Base-by-base conservation (phyloP, 2,329 filamentous ascomycete species). In the Diaporthe sp. region DNA sequence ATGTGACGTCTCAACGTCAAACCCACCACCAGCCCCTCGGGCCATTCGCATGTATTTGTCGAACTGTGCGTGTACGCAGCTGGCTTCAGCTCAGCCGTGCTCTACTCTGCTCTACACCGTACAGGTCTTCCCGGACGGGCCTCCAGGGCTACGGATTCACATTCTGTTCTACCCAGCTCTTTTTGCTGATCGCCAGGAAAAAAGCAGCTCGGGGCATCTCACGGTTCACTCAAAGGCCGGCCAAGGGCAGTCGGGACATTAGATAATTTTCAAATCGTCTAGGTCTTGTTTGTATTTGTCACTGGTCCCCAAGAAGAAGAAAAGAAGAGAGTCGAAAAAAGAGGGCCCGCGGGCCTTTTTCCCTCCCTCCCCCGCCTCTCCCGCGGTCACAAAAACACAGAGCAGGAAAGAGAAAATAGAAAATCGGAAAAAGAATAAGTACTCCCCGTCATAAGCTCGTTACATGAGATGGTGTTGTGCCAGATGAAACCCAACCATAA, bases 361-460 rank as follows among this genome's bases (percentile, higher is more conserved):
- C 58, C 46, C 34, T 58, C 61, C 39, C 44, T 39, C 57, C 65
- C 53, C 17, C 44, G n/a, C 37, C 25, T 53, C 39, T 69, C 59
- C 44, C 67, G 49, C 67, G 58, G 73, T 71, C 39, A 46, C 62
- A 71, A 53, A 53, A 62, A 65, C 46, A 65, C 37, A 44, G 37
- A 62, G 37, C 25, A 62, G 42, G n/a, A 8, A 31, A n/a, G 31
- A 28, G 25, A 22, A 46, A 19, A 46, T 22, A 25, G 17, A 12
- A 19, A 31, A 19, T 22, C 19, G 25, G 12, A 44, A 28, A 51
- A 68, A 53, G 22, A 39, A 53, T 70, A 73, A 57, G 65, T 46
- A 59, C 58, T 49, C 73, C 73, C 71, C 71, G 69, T 75, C 74
- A 70, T 75, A 59, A 73, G 51, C 57, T 75, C 74, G 74, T 75